These are phyloP conservation scores for Pulveroboletus sp. DNA, from an alignment of 768 basidiomycete genomes.

Conservation along the genomic window DNA sequence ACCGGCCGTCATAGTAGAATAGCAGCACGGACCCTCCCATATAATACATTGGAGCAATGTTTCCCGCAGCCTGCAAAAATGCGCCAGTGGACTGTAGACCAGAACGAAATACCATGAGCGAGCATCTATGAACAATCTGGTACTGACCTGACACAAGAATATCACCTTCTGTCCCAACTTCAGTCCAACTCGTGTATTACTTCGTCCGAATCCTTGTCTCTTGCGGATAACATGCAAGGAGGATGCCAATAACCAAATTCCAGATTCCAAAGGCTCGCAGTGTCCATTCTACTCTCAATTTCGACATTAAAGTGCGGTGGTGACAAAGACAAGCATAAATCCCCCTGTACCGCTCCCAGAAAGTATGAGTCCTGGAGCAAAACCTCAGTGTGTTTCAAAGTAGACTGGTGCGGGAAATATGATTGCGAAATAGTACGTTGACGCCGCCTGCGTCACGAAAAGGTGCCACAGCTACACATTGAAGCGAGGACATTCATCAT, in stretches of 20 bases:
- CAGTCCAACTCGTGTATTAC: not conserved
- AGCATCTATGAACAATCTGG: not conserved
- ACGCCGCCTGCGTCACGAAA: not conserved
- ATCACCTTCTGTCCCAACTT: not conserved
- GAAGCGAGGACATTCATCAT: not conserved
- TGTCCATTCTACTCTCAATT: not conserved
- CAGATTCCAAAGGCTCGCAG: not conserved
- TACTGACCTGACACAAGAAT: constrained; percentile 4
- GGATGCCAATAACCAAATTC: constrained; percentile 2
- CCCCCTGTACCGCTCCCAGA: not conserved
- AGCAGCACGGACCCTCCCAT: not conserved
- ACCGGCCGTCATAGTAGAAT: not conserved
- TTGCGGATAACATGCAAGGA: not conserved
- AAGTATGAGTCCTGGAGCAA: not conserved
- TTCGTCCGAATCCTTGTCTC: not conserved
- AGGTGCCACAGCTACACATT: not conserved
- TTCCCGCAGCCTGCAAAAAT: not conserved
- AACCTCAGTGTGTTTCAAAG: not conserved
- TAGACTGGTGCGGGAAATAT: not conserved
- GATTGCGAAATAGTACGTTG: constrained; percentile 3
- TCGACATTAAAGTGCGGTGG: not conserved
- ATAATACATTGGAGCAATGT: constrained; percentile 1
- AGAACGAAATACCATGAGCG: not conserved
- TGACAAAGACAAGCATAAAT: not conserved
- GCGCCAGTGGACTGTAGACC: not conserved